Evolutionary conservation across 2,329 filamentous ascomycete genomes (phyloP).

Genomic region (Leptographium wingfieldii): DNA sequence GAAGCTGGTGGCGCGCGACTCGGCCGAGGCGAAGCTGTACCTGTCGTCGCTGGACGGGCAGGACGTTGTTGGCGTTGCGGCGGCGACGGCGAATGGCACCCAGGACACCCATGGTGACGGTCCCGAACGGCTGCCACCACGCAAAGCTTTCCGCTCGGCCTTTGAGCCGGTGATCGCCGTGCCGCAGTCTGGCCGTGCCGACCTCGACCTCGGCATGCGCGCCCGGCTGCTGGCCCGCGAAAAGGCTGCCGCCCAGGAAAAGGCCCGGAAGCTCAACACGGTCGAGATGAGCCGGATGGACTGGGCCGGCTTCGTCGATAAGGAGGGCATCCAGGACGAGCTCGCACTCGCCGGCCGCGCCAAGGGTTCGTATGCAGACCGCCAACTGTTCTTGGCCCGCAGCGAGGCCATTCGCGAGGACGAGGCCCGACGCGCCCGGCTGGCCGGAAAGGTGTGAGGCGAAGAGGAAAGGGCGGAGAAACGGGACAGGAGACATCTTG

Average conservation of each 20-base stretch:
- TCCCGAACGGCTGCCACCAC: constrained; percentile 31
- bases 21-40: constrained; percentile 53
- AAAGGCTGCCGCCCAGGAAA: constrained; percentile 22
- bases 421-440: constrained; percentile 41
- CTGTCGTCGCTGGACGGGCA: constrained; percentile 34
- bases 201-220: constrained; percentile 45
- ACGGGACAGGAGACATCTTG: neutral
- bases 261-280: constrained; percentile 54
- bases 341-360: constrained; percentile 51
- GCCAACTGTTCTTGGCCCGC: constrained; percentile 53
- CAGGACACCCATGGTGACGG: constrained; percentile 14
- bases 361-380: constrained; percentile 48
- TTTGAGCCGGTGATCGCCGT: constrained; percentile 42
- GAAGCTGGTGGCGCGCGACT: constrained; percentile 52
- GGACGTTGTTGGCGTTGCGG: no score
- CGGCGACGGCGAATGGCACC: no score
- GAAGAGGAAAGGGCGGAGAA: neutral
- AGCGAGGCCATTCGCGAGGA: constrained; percentile 51
- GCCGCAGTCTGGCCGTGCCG: constrained; percentile 25
- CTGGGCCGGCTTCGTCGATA: constrained; percentile 60
- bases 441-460: constrained; percentile 23
- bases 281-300: constrained; percentile 63
- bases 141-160: constrained; percentile 44
- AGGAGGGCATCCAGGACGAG: constrained; percentile 59
- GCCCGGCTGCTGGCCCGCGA: constrained; percentile 38